Evolutionary conservation across 352 stramenopile species (phyloP), one percentile per base, ranked within the genome.

Genomic region (Phytophthora pisi): DNA sequence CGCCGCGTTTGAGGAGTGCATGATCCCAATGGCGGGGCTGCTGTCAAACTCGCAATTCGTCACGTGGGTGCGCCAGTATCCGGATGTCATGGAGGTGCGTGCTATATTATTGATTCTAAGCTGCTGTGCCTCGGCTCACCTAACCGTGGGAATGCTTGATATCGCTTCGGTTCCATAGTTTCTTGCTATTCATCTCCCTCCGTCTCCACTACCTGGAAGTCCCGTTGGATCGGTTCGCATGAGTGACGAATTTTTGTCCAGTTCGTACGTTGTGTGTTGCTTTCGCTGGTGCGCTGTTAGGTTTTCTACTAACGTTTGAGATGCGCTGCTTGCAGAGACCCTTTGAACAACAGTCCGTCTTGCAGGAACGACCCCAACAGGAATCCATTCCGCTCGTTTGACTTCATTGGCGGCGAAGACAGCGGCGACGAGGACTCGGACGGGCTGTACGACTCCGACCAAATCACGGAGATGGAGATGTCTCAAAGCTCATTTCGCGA

Each of bases 351-450:
- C 71, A 95, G 87, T 63, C 84, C 84, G 2, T 92, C 85, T 13
- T 91, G 70, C 36, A 79, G 79, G 16, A 70, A 78, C 34, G 79
- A 82, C 18, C 67, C 80, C 26, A 75, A 67, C 8, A 62, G 36
- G 24, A 83, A 72, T 16, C 61, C 74, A 9, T 82, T 88, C 50
- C 81, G 75, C 20, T 91, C 82, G n/a, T 95, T 94, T 42, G 88
- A 93, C 51, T 94, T 93, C 34, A 81, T 95, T 40, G 86, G 86
- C 4, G 88, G 88, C 6, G 87, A 92, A 78, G 84, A 95, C 57
- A 95, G 88, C 51, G 84, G 88, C 0, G 71, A 82, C 47, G 72
- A 79, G 70, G 85, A 95, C 40, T 93, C 84, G 16, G 84, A 92
- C 56, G 84, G 87, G 9, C 53, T 85, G 0, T 92, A 93, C 62